Conservation (phyloP, 805 yeast species). For the Sporopachydermia quercuum region DNA sequence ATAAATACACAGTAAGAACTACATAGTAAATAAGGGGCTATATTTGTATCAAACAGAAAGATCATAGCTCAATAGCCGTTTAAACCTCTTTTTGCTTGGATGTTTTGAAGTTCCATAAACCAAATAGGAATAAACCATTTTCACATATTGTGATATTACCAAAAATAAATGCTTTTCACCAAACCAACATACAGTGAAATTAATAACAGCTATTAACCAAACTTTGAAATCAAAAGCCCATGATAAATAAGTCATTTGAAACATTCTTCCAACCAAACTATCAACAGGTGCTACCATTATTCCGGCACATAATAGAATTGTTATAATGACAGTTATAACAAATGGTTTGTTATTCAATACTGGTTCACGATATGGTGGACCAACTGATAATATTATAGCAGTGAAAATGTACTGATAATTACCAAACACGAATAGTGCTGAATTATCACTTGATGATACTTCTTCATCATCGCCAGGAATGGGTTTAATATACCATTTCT, state of each 20-base stretch:
- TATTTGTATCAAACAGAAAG: no score
- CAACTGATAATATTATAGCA: slow-evolving; percentile 76
- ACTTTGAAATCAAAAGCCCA: slow-evolving; percentile 34
- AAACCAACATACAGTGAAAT: slow-evolving; percentile 31
- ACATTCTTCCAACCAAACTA: slow-evolving; percentile 43
- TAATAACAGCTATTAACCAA: slow-evolving; percentile 28
- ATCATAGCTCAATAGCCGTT: slow-evolving; percentile 1
- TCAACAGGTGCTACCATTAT: slow-evolving; percentile 42
- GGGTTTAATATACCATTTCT: slow-evolving; percentile 70
- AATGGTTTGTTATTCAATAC: slow-evolving; percentile 30
- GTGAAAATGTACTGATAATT: slow-evolving; percentile 80
- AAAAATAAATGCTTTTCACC: slow-evolving; percentile 32
- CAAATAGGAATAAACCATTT: slow-evolving; percentile 19
- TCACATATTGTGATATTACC: slow-evolving; percentile 23
- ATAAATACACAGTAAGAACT: no score
- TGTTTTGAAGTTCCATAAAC: background rate
- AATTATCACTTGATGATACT: slow-evolving; percentile 81
- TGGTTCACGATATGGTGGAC: slow-evolving; percentile 86
- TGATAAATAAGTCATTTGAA: slow-evolving; percentile 61
- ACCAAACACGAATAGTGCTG: slow-evolving; percentile 64
- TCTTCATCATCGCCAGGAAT: slow-evolving; percentile 63
- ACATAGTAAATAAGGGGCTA: no score
- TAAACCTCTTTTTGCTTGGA: slow-evolving; percentile 2
- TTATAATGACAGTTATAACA: slow-evolving; percentile 13
- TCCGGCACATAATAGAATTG: slow-evolving; percentile 32